Evolutionary conservation across 2,329 filamentous ascomycete species (phyloP), one percentile per base, ranked within the genome.

Genomic region (Fonsecaea nubica): DNA sequence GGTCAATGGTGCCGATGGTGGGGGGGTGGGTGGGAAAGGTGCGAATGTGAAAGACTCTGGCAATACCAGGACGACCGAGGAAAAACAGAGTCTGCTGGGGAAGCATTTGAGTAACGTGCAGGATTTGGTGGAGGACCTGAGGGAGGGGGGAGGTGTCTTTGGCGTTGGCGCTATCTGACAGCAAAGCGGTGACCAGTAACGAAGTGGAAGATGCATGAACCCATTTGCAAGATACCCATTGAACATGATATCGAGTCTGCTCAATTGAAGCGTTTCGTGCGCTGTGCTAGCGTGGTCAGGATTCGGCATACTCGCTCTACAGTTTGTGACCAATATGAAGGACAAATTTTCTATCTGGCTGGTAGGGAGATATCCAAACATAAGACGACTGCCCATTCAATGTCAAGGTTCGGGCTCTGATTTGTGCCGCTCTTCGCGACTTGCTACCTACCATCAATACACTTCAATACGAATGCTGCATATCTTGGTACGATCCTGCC

Each of bases 61-160:
- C 12, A 64, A 80, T 66, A 90, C 85, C n/a, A 85, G 88, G 66
- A 87, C 85, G 7, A 93, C 91, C 10, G 88, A 90, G 71, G 91
- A 96, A 77, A 97, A 97, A 81, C 92, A 95, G 80, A 84, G 84
- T 58, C 80, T 96, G 77, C 81, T 96, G 45, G 91, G 90, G 52
- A 85, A 87, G 71, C 92, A 95, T 77, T 82, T 96, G 75, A 90
- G 85, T 77, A 95, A 91, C 75, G 92, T 96, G 32, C 91, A 93
- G 69, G 92, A 93, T 72, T 83, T 96, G 66, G 92, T 96, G 62
- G 88, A 91, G 76, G 92, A 97, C 78, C 80, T 97, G 73, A 88
- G 89, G 71, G 92, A 92, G 76, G 70, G 70, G 12, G 69, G 70
- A 10, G 71, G 71, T 42, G 62, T 70, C n/a, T 70, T 70, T 54